Base-by-base conservation (phyloP, 495 filamentous ascomycete species). In the Tuber melanosporum region DNA sequence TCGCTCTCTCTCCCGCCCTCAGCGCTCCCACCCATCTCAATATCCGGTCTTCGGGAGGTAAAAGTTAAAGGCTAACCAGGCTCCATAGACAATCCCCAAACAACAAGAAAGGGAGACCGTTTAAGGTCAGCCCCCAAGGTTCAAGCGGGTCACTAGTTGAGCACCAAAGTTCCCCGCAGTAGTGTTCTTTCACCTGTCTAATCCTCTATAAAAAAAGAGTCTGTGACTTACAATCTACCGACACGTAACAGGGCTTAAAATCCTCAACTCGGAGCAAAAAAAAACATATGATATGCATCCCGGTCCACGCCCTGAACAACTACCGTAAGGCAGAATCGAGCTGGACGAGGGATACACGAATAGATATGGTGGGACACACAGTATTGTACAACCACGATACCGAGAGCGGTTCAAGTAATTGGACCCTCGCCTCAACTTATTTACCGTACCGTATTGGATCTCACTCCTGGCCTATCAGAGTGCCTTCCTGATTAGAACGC, bases 401-500 rank as follows among this genome's bases (percentile, higher is more conserved):
- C 0, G 20, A n/a, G 5, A 20, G 47, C 19, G 75, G 57, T 73
- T 46, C 76, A 57, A 52, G 73, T 75, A 49, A 80, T 79, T 75
- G 73, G 73, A 75, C 41, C 72, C 73, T 79, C 76, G 73, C 77
- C 77, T 75, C 77, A 41, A 52, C 17, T 9, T 4, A n/a, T 52
- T 52, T 20, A 26, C 47, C 42, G 45, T 20, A 26, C 47, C 32
- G 45, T 9, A 62, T 75, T 69, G 4, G 43, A 75, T 47, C 49
- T 70, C 66, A 22, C 71, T 71, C 62, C 43, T 47, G 78, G 70
- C 49, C 70, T 78, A 79, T 74, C 70, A 78, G 70, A 74, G 20
- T 10, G 20, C 47, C 20, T 52, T 52, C 47, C 47, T n/a, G 47
- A 52, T 52, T 20, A n/a, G 52, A 71, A 75, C 70, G 57, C 45